Evolutionary conservation across 2,329 filamentous ascomycete genomes (phyloP), one percentile per base, ranked within the genome.

Genomic region (Diaporthe sp.): DNA sequence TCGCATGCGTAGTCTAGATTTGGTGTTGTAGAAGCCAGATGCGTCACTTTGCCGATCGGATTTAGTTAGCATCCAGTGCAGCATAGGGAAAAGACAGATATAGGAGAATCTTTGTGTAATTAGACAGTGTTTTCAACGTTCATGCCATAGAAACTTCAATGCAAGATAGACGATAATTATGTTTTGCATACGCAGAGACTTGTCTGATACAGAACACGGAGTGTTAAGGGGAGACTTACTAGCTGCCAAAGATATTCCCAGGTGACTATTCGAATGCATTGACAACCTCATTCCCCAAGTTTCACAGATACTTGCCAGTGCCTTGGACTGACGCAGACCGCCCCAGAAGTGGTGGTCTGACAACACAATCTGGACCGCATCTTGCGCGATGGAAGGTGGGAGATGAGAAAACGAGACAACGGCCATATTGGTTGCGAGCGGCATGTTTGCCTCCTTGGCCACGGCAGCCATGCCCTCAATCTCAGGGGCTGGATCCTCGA

Each of bases 301-400:
- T 8, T 80, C 78, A 64, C 83, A 84, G 40, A 84, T 85, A 17
- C 80, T 79, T 0, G 83, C 84, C 33, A 86, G 76, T 0, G 77
- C 81, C 73, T 86, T 84, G 0, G 84, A 85, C 67, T 80, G 83
- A 38, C 84, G 84, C 15, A 86, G 78, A 0, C 84, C 84, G 2
- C 84, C 84, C 84, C 84, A 86, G 77, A 86, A 86, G 67, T 86
- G 84, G 60, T 86, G 84, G 40, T 86, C 84, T 0, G 84, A 85
- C 0, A 86, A 74, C 2, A 86, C 77, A 0, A 86, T 84, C 52
- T 86, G 84, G 0, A 86, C 84, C 0, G 84, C 84, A 9, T 84
- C 77, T 50, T 85, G 83, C 0, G 77, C 74, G 17, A 86, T 84
- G 0, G 83, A 84, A 0, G 82, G 73, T 0, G 84, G 84, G 2